Conservation (phyloP, 2,329 filamentous ascomycete species). For the Stromatinia cepivora region DNA sequence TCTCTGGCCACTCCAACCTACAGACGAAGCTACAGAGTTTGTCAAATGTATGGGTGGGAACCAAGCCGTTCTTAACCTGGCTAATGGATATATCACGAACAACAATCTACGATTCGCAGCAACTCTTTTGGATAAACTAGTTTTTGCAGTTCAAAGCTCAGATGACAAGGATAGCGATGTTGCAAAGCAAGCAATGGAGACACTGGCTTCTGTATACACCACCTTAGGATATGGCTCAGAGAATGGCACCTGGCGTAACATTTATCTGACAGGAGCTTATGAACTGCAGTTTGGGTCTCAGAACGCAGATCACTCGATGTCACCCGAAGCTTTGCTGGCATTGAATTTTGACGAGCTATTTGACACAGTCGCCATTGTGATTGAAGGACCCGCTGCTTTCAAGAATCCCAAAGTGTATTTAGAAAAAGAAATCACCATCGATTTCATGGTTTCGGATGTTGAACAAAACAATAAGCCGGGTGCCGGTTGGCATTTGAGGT, state of each 20-base stretch:
- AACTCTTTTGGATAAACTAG: slow-evolving; percentile 43
- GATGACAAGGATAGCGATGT: slow-evolving; percentile 27
- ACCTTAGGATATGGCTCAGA: slow-evolving; percentile 43
- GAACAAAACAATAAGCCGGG: background rate
- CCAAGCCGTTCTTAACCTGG: slow-evolving; percentile 39
- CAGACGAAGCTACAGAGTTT: slow-evolving; percentile 42
- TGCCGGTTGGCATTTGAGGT: background rate
- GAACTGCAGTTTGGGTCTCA: background rate
- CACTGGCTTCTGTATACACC: slow-evolving; percentile 41
- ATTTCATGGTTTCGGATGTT: slow-evolving; percentile 4
- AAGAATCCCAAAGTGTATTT: background rate
- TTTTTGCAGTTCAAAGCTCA: slow-evolving; percentile 36
- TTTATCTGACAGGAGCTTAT: slow-evolving; percentile 38
- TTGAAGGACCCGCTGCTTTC: background rate
- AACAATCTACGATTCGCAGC: slow-evolving; percentile 45
- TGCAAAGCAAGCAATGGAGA: background rate
- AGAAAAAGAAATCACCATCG: background rate
- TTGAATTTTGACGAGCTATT: slow-evolving; percentile 5
- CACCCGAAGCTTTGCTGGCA: background rate
- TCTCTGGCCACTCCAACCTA: slow-evolving; percentile 44
- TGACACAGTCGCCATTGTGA: background rate
- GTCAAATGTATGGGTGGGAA: slow-evolving; percentile 44
- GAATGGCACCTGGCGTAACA: slow-evolving; percentile 47
- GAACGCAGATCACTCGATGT: background rate
- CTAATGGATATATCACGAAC: slow-evolving; percentile 36